Evolutionary conservation across 768 basidiomycete genomes (phyloP), one percentile per base, ranked within the genome.

Genomic region (Pisolithus microcarpus): DNA sequence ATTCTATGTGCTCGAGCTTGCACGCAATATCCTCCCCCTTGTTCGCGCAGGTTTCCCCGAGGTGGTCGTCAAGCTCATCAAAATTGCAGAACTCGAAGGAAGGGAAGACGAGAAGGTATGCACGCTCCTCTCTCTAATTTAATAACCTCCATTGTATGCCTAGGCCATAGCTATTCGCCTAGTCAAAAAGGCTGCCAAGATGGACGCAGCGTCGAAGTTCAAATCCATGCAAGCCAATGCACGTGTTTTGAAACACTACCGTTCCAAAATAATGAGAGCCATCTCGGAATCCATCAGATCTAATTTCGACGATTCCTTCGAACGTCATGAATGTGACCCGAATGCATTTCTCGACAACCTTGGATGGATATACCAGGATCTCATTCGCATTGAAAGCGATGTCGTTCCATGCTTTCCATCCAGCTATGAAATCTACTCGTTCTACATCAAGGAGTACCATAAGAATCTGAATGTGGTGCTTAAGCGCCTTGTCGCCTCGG

Each of bases 141-240:
- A 7, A 3, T 7, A n/a, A 5, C 40, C 51, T 9, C 52, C 16
- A 52, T 21, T 38, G n/a, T 34, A 48, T 43, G 46, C 10, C 1
- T 56, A 95, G 93, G 91, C 95, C 7, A 84, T 96, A 30, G 94
- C 90, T 36, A 89, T 98, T 63, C 81, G 87, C 47, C 85, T 99
- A 19, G 87, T 98, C 51, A 95, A 93, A 67, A 95, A 93, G 66
- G 86, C 90, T 2, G 90, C 91, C 7, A 93, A 91, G 61, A 75
- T 88, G 65, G 94, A 95, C 60, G 88, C 92, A 18, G 91, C 96
- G 1, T 85, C 90, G 10, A 93, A 91, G 67, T 94, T 91, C 72
- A 89, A 82, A 62, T 95, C 91, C 13, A 82, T 94, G 78, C 87
- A 91, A 68, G 93, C 93, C 42, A 85, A 92, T 57, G 90, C 94